A percentile compares a stretch with the other conserved stretches of the same genome.
These are phyloP conservation scores for Arthrocladium fulminans DNA, from an alignment of 2,329 filamentous ascomycete species.

Conservation along the genomic window DNA sequence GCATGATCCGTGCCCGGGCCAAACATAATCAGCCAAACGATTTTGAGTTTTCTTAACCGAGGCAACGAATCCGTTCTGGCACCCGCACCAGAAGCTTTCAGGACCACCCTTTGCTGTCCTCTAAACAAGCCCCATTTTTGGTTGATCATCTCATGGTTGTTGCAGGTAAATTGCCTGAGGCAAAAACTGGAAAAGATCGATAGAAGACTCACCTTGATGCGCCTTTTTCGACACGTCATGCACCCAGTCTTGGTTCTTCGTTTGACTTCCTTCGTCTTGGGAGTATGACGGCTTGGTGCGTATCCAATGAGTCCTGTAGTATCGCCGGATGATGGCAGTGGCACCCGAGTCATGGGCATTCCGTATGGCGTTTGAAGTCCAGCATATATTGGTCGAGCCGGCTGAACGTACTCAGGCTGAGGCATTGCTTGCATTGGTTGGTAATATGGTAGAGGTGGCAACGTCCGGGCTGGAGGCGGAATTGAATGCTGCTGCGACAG, in stretches of 20 bases:
- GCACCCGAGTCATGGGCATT: conserved; percentile 17
- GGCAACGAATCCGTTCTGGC: conserved; percentile 4
- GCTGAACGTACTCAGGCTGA: conserved; percentile 19
- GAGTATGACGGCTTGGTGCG: conserved; percentile 37
- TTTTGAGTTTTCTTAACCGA: conserved; percentile 8
- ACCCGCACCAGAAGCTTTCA: conserved; percentile 3
- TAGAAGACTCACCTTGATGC: conserved; percentile 69
- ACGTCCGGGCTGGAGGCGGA: conserved; percentile 20
- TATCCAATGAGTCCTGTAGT: conserved; percentile 15
- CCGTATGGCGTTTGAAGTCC: conserved; percentile 18
- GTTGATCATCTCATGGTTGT: neutral
- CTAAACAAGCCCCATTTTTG: neutral
- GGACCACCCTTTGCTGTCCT: neutral
- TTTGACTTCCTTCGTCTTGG: conserved; percentile 59
- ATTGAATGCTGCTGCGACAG: conserved; percentile 20
- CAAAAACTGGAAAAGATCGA: conserved; percentile 2
- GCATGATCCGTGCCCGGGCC: neutral
- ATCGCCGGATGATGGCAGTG: conserved; percentile 20
- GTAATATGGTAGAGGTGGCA: conserved; percentile 23
- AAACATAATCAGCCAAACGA: neutral
- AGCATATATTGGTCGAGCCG: conserved; percentile 18
- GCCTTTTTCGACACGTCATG: conserved; percentile 54
- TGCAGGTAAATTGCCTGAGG: neutral
- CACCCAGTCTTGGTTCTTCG: conserved; percentile 67
- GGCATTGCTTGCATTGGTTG: conserved; percentile 17